phyloP scores from a whole-genome alignment of 2,329 filamentous ascomycete genomes.

The Epichloe brachyelytri region DNA sequence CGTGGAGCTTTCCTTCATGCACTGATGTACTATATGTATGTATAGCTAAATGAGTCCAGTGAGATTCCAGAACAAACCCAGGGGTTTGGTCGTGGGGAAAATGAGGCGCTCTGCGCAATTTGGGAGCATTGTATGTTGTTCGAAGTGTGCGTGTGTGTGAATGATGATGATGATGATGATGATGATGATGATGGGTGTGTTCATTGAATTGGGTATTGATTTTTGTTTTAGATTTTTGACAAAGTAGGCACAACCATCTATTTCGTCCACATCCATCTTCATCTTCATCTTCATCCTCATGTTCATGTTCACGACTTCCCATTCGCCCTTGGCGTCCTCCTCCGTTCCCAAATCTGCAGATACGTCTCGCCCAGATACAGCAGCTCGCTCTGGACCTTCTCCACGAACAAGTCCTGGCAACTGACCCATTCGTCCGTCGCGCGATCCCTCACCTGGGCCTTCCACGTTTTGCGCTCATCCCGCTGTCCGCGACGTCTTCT shows the following conservation, averaged over 20 bases:
- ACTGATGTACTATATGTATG: constrained; percentile 4
- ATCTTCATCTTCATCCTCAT: no score
- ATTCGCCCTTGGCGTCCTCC: constrained; percentile 30
- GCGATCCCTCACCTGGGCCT: constrained; percentile 77
- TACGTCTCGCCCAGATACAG: constrained; percentile 90
- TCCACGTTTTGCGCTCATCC: constrained; percentile 86
- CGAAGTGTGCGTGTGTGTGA: no score
- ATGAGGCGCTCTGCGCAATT: no score
- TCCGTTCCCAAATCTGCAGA: constrained; percentile 89
- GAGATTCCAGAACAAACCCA: background rate
- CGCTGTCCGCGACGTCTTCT: constrained; percentile 80
- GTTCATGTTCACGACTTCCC: background rate
- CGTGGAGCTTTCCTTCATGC: background rate
- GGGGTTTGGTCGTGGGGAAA: background rate
- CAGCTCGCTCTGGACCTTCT: constrained; percentile 77
- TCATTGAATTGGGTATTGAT: no score
- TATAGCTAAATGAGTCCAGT: constrained; percentile 1
- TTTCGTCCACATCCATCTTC: no score
- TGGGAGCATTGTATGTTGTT: no score
- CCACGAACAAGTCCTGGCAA: constrained; percentile 86
- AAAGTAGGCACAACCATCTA: no score
- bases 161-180: no score
- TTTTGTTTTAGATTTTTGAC: no score
- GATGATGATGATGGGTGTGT: no score
- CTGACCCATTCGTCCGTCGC: constrained; percentile 80